These are phyloP conservation scores for Candida pseudoviswanathii DNA, from an alignment of 1,139 yeast species.

Conservation along the genomic window DNA sequence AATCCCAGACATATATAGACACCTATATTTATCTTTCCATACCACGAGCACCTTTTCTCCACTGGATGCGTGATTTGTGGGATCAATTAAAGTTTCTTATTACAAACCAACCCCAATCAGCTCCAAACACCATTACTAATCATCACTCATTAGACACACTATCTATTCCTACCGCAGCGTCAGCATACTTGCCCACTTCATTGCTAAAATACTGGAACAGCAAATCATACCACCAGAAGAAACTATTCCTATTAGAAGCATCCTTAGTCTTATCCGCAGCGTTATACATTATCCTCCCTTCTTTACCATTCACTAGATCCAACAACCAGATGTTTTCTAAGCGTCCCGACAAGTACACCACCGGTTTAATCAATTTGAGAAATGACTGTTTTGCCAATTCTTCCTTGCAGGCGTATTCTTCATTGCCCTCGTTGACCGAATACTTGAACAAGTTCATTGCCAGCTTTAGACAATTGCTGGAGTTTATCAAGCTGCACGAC, in stretches of 20 bases:
- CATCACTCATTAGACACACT: neutral
- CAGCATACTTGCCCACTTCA: constrained; percentile 11
- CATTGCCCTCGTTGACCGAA: constrained; percentile 62
- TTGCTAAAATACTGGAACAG: constrained; percentile 14
- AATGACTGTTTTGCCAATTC: constrained; percentile 94
- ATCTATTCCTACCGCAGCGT: neutral
- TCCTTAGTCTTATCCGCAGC: constrained; percentile 16
- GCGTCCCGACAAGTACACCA: constrained; percentile 74
- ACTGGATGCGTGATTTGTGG: constrained; percentile 14
- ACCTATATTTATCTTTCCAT: neutral
- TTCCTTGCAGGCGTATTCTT: constrained; percentile 81
- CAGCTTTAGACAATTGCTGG: constrained; percentile 29
- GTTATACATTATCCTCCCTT: constrained; percentile 29
- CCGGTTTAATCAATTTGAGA: constrained; percentile 78
- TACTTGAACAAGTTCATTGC: constrained; percentile 55
- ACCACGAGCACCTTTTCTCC: neutral
- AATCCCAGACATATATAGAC: too few species aligned
- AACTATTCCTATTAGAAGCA: constrained; percentile 9
- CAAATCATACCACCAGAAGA: constrained; percentile 13
- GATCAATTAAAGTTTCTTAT: constrained; percentile 15
- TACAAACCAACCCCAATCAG: constrained; percentile 11
- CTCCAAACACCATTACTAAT: neutral
- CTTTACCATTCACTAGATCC: constrained; percentile 10
- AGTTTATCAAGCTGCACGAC: constrained; percentile 25
- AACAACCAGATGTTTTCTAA: constrained; percentile 42